Evolutionary conservation across 2,329 filamentous ascomycete species (phyloP).

Genomic region (Colletotrichum sp.): DNA sequence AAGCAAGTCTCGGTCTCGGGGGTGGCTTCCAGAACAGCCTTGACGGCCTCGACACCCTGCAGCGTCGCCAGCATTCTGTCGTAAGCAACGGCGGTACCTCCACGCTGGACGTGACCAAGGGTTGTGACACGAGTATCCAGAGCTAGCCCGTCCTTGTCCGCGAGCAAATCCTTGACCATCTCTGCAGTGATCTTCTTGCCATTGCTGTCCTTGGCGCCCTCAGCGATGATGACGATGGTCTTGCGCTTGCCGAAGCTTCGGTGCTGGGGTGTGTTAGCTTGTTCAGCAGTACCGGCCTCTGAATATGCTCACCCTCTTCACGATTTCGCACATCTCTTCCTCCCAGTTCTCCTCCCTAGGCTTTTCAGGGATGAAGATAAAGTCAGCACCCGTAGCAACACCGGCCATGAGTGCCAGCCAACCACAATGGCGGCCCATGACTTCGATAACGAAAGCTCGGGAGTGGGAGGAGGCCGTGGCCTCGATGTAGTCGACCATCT

Average conservation of each 20-base stretch:
- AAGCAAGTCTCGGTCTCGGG: constrained; percentile 91
- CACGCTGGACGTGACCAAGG: constrained; percentile 95
- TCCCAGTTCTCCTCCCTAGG: constrained; percentile 88
- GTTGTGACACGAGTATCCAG: constrained; percentile 95
- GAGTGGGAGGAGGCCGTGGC: constrained; percentile 94
- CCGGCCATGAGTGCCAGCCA: constrained; percentile 97
- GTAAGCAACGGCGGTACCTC: constrained; percentile 90
- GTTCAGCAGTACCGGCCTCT: not conserved
- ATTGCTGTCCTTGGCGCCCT: constrained; percentile 86
- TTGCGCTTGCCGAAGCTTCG: constrained; percentile 89
- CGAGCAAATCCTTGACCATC: constrained; percentile 88
- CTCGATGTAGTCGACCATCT: constrained; percentile 96
- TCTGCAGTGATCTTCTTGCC: constrained; percentile 82
- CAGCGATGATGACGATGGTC: constrained; percentile 97
- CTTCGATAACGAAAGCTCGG: constrained; percentile 94
- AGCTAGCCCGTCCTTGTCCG: constrained; percentile 74
- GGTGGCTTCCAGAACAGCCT: constrained; percentile 86
- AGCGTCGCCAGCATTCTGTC: constrained; percentile 92
- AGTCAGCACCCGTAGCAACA: constrained; percentile 94
- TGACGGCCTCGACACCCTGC: constrained; percentile 93
- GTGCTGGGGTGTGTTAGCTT: constrained; percentile 60
- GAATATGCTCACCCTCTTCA: constrained; percentile 64
- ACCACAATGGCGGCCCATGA: constrained; percentile 98
- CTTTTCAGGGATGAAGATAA: constrained; percentile 95
- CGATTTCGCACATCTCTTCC: constrained; percentile 82